Percentiles rank a stretch among this genome's conserved stretches.
Conservation (phyloP, 208 protist species). For the Leishmania braziliensis region DNA sequence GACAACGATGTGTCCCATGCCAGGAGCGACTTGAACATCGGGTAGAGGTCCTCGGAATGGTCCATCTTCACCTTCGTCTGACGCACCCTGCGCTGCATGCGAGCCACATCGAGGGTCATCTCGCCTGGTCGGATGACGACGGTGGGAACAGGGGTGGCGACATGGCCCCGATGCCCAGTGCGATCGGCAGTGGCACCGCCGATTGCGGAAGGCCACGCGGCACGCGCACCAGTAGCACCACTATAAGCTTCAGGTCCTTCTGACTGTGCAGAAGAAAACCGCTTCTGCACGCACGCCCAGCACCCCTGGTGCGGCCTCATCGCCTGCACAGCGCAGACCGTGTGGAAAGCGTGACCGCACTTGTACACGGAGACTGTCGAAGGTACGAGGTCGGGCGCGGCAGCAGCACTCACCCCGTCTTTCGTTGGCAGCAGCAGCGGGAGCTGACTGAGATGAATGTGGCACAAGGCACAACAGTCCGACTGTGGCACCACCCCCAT, state of each 20-base stretch:
- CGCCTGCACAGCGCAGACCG: conserved; percentile 35
- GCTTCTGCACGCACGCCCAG: conserved; percentile 15
- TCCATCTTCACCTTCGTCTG: conserved; percentile 34
- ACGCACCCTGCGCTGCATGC: conserved; percentile 34
- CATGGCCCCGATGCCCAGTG: neutral
- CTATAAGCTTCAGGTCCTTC: neutral
- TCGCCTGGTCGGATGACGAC: neutral
- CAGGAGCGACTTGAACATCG: conserved; percentile 36
- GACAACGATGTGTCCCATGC: conserved; percentile 14
- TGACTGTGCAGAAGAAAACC: conserved; percentile 4
- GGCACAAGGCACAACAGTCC: conserved; percentile 69
- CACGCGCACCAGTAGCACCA: neutral
- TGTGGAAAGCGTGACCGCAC: conserved; percentile 84
- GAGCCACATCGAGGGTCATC: conserved; percentile 13
- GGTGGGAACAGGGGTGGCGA: neutral
- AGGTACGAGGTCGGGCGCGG: conserved; percentile 1
- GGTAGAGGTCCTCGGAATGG: conserved; percentile 31
- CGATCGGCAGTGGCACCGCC: neutral
- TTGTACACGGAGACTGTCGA: conserved; percentile 59
- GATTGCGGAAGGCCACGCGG: neutral
- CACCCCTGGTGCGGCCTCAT: conserved; percentile 12
- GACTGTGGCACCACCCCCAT: conserved; percentile 51
- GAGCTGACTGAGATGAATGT: conserved; percentile 26
- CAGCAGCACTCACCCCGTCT: neutral
- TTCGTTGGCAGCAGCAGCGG: neutral